Percentiles rank a stretch among this genome's conserved stretches.
Conservation (phyloP, 1,139 yeast genomes). For the Blastobotrys arbuscula region DNA sequence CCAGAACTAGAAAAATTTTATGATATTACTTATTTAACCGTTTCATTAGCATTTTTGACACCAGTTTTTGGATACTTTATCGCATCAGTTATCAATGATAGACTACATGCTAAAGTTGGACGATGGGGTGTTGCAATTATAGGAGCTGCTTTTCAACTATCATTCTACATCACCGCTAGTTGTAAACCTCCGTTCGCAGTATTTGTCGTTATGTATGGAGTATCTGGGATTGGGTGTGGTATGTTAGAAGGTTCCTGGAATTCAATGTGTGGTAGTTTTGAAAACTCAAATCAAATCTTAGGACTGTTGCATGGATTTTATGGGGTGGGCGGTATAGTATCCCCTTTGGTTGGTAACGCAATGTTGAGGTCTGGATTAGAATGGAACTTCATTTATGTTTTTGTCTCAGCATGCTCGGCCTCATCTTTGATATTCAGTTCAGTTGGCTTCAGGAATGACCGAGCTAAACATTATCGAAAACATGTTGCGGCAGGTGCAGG, state of each 20-base stretch:
- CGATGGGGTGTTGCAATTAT: slow-evolving; percentile 36
- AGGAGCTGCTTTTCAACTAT: slow-evolving; percentile 37
- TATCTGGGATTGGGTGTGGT: slow-evolving; percentile 58
- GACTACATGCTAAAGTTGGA: slow-evolving; percentile 40
- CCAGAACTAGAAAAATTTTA: slow-evolving; percentile 24
- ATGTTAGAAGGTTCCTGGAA: slow-evolving; percentile 51
- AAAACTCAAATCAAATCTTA: slow-evolving; percentile 44
- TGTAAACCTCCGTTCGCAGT: slow-evolving; percentile 38
- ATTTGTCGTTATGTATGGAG: slow-evolving; percentile 47
- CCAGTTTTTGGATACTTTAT: slow-evolving; percentile 37
- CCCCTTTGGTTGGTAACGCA: slow-evolving; percentile 53
- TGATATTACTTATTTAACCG: slow-evolving; percentile 25
- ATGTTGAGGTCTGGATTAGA: slow-evolving; percentile 42
- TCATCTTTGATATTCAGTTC: slow-evolving; percentile 24
- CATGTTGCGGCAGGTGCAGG: slow-evolving; percentile 2
- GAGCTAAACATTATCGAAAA: slow-evolving; percentile 14
- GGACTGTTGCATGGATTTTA: slow-evolving; percentile 55
- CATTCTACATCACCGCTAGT: slow-evolving; percentile 40
- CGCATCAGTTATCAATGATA: slow-evolving; percentile 35
- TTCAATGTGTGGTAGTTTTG: slow-evolving; percentile 48
- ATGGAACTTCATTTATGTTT: slow-evolving; percentile 51
- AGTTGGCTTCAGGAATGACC: slow-evolving; percentile 22
- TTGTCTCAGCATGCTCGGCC: slow-evolving; percentile 40
- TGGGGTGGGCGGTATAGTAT: slow-evolving; percentile 56
- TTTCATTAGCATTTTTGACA: slow-evolving; percentile 28